Percentiles rank a stretch among this genome's conserved stretches.
These are phyloP conservation scores for Mrakia frigida DNA, from an alignment of 768 basidiomycete genomes.

Conservation along the genomic window DNA sequence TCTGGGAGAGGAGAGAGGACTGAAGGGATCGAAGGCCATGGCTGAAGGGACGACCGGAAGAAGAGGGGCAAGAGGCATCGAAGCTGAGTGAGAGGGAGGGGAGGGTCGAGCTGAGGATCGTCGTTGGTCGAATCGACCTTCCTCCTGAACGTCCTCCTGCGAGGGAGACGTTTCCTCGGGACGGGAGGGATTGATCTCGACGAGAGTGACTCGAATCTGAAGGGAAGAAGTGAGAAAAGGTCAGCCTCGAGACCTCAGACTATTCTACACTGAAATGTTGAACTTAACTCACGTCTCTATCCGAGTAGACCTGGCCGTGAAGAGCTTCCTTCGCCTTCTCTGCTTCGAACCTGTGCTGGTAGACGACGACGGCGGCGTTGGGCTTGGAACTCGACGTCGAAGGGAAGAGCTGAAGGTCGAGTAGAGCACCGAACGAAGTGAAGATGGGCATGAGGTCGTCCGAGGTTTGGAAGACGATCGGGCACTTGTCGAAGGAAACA, in stretches of 20 bases:
- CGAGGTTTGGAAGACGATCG: slow-evolving; percentile 19
- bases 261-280: background rate
- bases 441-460: slow-evolving; percentile 31
- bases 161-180: background rate
- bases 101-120: background rate
- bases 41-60: background rate
- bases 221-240: background rate
- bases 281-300: slow-evolving; percentile 14
- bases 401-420: slow-evolving; percentile 17
- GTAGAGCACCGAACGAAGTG: slow-evolving; percentile 7
- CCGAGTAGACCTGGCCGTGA: slow-evolving; percentile 16
- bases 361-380: slow-evolving; percentile 26
- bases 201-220: background rate
- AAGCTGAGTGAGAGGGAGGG: background rate
- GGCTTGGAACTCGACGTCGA: slow-evolving; percentile 15
- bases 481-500: background rate
- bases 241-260: background rate
- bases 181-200: background rate
- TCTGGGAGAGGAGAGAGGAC: background rate
- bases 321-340: slow-evolving; percentile 13
- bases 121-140: background rate
- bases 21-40: slow-evolving; percentile 5
- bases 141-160: background rate
- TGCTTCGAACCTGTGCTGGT: slow-evolving; percentile 10
- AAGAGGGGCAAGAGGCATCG: background rate